A percentile compares a stretch with the other conserved stretches of the same genome.
Evolutionary conservation across 2,329 filamentous ascomycete genomes (phyloP).

Genomic region (Xylariales sp.): DNA sequence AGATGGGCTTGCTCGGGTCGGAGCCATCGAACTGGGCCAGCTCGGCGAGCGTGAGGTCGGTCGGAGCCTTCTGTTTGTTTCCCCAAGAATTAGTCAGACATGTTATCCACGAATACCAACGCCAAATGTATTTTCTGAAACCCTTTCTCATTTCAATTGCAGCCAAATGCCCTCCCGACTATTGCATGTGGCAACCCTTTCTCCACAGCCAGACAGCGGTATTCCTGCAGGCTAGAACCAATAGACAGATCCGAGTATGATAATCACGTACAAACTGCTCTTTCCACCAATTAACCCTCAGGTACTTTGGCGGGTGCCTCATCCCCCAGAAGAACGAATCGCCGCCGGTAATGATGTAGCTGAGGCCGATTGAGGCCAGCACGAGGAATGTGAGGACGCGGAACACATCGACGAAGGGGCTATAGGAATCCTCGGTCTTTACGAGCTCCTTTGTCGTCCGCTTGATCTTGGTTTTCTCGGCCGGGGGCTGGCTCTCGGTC

Average conservation of each 20-base stretch:
- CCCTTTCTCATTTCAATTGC: no score
- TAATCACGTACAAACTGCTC: slow-evolving; percentile 54
- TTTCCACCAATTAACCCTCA: slow-evolving; percentile 54
- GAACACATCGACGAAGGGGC: slow-evolving; percentile 59
- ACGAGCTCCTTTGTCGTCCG: slow-evolving; percentile 24
- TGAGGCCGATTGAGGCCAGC: slow-evolving; percentile 63
- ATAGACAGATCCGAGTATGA: no score
- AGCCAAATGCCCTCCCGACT: no score
- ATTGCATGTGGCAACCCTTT: no score
- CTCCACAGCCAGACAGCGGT: no score
- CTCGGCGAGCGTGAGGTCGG: slow-evolving; percentile 70
- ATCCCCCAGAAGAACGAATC: slow-evolving; percentile 66
- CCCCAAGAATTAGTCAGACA: slow-evolving; percentile 37
- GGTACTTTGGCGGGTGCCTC: slow-evolving; percentile 57
- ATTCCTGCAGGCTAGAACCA: no score
- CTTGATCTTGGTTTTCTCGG: slow-evolving; percentile 17
- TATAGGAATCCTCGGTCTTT: slow-evolving; percentile 61
- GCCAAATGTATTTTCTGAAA: no score
- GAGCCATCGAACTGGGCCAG: slow-evolving; percentile 74
- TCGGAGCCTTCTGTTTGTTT: slow-evolving; percentile 45
- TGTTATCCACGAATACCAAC: slow-evolving; percentile 6
- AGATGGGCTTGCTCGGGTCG: slow-evolving; percentile 72
- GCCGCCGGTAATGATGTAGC: slow-evolving; percentile 71
- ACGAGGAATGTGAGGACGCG: slow-evolving; percentile 65
- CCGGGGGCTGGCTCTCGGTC: slow-evolving; percentile 20